phyloP scores from a whole-genome alignment of 1,284 basidiomycete species.

The Ceratobasidium theobromae region DNA sequence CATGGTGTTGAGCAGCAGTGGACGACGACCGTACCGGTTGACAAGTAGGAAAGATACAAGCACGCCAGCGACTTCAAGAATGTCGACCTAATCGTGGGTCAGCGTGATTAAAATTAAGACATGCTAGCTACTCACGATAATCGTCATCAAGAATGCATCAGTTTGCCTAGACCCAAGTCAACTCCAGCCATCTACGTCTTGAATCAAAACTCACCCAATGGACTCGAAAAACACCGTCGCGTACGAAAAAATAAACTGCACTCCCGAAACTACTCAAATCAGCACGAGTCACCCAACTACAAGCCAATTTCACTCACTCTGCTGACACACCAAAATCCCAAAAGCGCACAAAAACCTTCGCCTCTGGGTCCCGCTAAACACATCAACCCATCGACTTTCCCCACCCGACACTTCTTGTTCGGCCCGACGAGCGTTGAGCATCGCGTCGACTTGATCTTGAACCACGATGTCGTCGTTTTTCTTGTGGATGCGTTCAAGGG shows the following conservation, averaged over 20 bases:
- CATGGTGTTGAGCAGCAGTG: slow-evolving; percentile 46
- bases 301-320: slow-evolving; percentile 43
- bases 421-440: slow-evolving; percentile 46
- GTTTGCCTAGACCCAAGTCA: no score
- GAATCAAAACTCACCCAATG: no score
- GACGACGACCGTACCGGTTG: slow-evolving; percentile 48
- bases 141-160: slow-evolving; percentile 48
- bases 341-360: slow-evolving; percentile 46
- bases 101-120: not conserved
- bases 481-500: slow-evolving; percentile 46
- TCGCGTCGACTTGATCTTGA: slow-evolving; percentile 43
- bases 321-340: slow-evolving; percentile 46
- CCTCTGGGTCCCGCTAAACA: slow-evolving; percentile 40
- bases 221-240: slow-evolving; percentile 42
- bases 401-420: slow-evolving; percentile 43
- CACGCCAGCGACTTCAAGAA: slow-evolving; percentile 47
- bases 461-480: slow-evolving; percentile 45
- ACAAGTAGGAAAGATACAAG: slow-evolving; percentile 47
- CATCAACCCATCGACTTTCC: slow-evolving; percentile 44
- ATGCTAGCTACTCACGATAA: slow-evolving; percentile 39
- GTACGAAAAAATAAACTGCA: slow-evolving; percentile 46
- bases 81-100: slow-evolving; percentile 37
- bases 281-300: slow-evolving; percentile 4
- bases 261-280: slow-evolving; percentile 40
- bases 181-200: no score